phyloP scores from a whole-genome alignment of 345 rosid genomes.

The Eucalyptus pauciflora region DNA sequence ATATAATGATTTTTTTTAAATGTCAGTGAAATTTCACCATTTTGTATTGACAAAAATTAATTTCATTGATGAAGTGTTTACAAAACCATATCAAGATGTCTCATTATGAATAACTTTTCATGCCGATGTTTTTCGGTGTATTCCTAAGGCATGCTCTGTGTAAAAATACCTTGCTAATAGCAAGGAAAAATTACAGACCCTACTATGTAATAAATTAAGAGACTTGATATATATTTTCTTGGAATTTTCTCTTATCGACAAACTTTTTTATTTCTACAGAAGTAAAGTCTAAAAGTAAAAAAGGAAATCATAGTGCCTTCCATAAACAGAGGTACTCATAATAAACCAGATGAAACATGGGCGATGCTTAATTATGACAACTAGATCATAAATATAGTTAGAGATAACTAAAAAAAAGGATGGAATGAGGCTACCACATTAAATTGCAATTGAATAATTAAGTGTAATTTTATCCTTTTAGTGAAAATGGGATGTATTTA shows the following conservation, averaged over 20 bases:
- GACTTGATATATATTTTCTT: not conserved
- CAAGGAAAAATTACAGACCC: not conserved
- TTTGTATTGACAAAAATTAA: not conserved
- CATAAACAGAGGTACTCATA: not conserved
- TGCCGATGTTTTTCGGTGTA: not conserved
- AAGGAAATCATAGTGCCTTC: not conserved
- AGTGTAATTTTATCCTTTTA: not conserved
- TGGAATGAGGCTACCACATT: not conserved
- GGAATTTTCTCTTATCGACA: not conserved
- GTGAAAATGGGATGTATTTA: not conserved
- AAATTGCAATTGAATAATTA: not conserved
- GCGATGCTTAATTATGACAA: not conserved
- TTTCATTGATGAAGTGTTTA: no score
- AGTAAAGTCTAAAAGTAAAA: not conserved
- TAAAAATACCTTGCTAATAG: not conserved
- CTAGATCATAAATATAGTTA: not conserved
- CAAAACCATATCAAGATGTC: not conserved
- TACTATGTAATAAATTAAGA: not conserved
- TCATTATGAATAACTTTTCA: not conserved
- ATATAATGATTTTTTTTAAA: not conserved
- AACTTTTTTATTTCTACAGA: no score
- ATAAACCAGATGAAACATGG: not conserved
- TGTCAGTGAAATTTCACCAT: not conserved
- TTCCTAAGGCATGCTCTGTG: not conserved
- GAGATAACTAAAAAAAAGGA: not conserved